These are phyloP conservation scores for Epichloe scottii DNA, from an alignment of 2,329 filamentous ascomycete genomes.

Conservation along the genomic window DNA sequence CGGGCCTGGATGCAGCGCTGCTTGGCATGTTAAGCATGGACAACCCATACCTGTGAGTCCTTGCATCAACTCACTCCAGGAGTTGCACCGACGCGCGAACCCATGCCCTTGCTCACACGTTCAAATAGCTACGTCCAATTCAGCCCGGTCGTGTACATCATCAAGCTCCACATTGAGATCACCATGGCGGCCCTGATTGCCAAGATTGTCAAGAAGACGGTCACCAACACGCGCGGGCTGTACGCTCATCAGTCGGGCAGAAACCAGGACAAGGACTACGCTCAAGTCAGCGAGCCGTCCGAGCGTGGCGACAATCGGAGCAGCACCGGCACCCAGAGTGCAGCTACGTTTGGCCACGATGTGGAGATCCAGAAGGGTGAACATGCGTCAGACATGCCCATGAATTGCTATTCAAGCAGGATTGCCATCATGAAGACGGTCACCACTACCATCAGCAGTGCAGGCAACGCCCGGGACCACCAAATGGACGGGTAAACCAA, in stretches of 20 bases:
- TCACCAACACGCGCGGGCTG: not conserved
- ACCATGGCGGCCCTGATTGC: constrained; percentile 39
- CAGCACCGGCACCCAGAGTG: not conserved
- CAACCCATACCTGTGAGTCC: constrained; percentile 1
- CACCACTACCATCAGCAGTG: not conserved
- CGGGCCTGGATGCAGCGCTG: constrained; percentile 30
- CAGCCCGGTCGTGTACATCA: constrained; percentile 37
- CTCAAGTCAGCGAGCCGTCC: not conserved
- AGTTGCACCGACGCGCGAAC: too few species aligned
- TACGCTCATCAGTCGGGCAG: not conserved
- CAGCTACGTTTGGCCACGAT: constrained; percentile 1
- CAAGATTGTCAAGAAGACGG: constrained; percentile 17
- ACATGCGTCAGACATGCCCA: not conserved
- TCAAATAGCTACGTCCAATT: constrained; percentile 29
- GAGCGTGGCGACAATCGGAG: not conserved
- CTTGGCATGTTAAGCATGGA: constrained; percentile 14
- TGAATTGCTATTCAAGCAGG: not conserved
- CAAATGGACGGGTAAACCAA: too few species aligned
- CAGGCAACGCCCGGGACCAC: not conserved
- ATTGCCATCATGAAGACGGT: not conserved
- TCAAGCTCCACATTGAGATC: constrained; percentile 41
- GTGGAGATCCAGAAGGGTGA: constrained; percentile 1
- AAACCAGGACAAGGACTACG: not conserved
- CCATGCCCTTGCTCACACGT: not conserved
- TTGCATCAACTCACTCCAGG: too few species aligned